Conservation (phyloP, 2,329 filamentous ascomycete species). For the Cordyceps cateniannulata region DNA sequence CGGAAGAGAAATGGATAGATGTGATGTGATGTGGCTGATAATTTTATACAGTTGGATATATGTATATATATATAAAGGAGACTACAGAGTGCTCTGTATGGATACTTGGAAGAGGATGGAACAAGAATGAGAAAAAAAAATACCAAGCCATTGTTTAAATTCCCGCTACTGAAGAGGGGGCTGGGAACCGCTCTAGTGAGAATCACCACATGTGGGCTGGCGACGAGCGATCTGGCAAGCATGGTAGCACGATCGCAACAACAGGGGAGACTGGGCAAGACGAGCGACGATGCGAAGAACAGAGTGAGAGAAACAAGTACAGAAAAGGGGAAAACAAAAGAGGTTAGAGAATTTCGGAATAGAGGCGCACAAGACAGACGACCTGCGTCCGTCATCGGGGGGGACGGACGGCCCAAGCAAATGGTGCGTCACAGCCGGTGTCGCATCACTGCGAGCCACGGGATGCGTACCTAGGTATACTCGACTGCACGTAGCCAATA, state of each 20-base stretch:
- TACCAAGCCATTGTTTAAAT: too few relatives aligned
- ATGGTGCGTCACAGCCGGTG: background rate
- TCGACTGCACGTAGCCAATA: background rate
- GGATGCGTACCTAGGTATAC: background rate
- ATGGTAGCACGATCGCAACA: background rate
- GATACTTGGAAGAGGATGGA: background rate
- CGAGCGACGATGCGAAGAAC: background rate
- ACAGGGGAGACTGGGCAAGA: background rate
- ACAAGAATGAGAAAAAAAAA: background rate
- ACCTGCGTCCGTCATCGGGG: slow-evolving; percentile 8
- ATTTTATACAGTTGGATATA: too few relatives aligned
- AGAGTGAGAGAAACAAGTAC: too few relatives aligned
- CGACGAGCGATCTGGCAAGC: background rate
- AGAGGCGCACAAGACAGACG: background rate
- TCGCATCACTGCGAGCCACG: background rate
- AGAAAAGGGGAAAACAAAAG: background rate
- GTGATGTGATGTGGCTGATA: too few relatives aligned
- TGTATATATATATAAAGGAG: background rate
- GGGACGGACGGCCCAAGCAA: background rate
- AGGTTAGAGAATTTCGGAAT: background rate
- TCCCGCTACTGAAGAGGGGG: too few relatives aligned
- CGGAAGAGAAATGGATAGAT: background rate
- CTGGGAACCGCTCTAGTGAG: background rate
- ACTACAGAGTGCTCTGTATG: background rate
- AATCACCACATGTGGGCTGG: background rate